phyloP scores from a whole-genome alignment of 257 asterid species.

The Solanum neorickii region DNA sequence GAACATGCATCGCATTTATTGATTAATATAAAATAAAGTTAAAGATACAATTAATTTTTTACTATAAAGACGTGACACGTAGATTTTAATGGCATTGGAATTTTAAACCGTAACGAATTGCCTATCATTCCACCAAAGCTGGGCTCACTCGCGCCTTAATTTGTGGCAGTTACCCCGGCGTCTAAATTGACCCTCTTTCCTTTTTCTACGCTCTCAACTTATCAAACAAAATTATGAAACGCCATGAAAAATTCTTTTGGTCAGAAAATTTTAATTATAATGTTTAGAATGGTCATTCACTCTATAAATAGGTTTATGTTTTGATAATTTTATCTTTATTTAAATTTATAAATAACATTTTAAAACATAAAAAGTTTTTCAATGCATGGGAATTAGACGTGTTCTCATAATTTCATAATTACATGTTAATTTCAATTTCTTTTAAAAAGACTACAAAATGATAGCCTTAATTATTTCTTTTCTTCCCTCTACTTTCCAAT shows the following conservation, averaged over 20 bases:
- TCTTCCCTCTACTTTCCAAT: too few relatives aligned
- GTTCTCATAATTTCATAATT: too few relatives aligned
- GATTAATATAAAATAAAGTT: not conserved
- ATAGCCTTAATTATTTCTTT: too few relatives aligned
- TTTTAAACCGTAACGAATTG: not conserved
- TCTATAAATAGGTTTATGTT: too few relatives aligned
- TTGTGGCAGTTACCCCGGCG: not conserved
- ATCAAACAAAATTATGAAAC: not conserved
- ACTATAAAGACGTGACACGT: not conserved
- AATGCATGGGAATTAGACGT: too few relatives aligned
- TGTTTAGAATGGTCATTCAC: too few relatives aligned
- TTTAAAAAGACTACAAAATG: too few relatives aligned
- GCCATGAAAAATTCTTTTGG: rapidly evolving
- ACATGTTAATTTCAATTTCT: too few relatives aligned
- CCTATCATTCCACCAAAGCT: not conserved
- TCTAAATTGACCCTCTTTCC: not conserved
- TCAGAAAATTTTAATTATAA: too few relatives aligned
- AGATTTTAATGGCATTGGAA: not conserved
- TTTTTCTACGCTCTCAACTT: not conserved
- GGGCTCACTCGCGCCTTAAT: not conserved
- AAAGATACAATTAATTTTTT: not conserved
- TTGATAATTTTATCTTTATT: too few relatives aligned
- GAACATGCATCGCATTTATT: not conserved
- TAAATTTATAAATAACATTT: too few relatives aligned
- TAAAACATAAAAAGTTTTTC: too few relatives aligned